Conservation (phyloP, 768 basidiomycete genomes). For the Mycena maculata region DNA sequence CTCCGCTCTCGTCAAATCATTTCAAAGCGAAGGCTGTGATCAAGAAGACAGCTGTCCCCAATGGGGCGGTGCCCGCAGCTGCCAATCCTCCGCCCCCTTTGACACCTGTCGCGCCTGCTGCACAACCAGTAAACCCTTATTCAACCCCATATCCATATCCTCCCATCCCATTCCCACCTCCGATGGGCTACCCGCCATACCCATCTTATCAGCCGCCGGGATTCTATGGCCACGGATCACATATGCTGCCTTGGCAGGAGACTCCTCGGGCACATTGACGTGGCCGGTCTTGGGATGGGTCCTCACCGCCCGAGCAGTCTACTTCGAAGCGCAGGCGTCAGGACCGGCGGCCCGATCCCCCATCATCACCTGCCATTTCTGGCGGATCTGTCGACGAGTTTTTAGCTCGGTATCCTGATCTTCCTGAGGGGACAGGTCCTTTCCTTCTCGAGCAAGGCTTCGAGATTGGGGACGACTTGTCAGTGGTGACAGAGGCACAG, state of each 20-base stretch:
- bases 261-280: neutral
- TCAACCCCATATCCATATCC: neutral
- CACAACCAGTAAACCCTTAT: neutral
- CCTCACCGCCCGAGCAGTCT: neutral
- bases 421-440: neutral
- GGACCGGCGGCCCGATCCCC: slow-evolving; percentile 9
- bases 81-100: neutral
- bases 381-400: slow-evolving; percentile 3
- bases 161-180: neutral
- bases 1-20: no score
- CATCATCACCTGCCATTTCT: neutral
- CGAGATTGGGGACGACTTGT: neutral
- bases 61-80: neutral
- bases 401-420: neutral
- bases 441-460: neutral
- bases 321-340: neutral
- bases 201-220: neutral
- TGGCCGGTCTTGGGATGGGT: slow-evolving; percentile 1
- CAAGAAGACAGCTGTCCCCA: no score
- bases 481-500: neutral
- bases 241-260: neutral
- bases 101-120: neutral
- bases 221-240: neutral
- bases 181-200: neutral
- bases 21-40: no score